Base-by-base conservation (phyloP, 768 basidiomycete genomes). In the Hemileccinum impolitum region DNA sequence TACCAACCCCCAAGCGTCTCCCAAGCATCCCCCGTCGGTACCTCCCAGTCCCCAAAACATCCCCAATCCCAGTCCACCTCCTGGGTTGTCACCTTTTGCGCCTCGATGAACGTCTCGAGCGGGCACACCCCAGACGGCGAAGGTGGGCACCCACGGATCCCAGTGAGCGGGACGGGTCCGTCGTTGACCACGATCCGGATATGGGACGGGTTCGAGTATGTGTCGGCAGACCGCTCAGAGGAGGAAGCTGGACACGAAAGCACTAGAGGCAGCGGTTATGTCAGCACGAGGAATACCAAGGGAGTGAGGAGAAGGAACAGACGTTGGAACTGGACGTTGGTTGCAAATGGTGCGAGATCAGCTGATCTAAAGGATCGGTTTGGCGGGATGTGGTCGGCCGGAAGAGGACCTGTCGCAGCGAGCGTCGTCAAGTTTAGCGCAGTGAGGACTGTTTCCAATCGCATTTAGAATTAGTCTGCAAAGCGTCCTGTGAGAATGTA, bases 311-410 rank as follows among this genome's bases (percentile, higher is more conserved):
- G 25, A 17, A 9, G 13, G 71, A 77, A 48, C 66, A 18, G 68
- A 92, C 90, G 73, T 70, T 95, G 93, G 75, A 94, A 86, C 61
- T 91, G 89, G 18, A 94, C 65, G 59, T 94, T 94, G 23, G 92
- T 88, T 0, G 84, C 86, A 66, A 96, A 96, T 0, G 93, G 92
- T 17, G 88, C 84, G 34, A 93, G 73, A 54, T 92, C 80, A 5
- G 90, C 78, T 0, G 81, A 75, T 57, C 79, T 82, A 75, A 90
- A 95, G 0, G 85, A 74, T 13, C 80, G 75, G 41, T 85, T 69
- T 7, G 65, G 53, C 0, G 81, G 84, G 21, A 93, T 84, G 57
- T 89, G 86, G 47, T 84, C 82, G 9, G 77, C 74, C 0, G 90
- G 88, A 10, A 93, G 71, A 0, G 91, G 89, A 0, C 91, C 93